A percentile compares a stretch with the other conserved stretches of the same genome.
phyloP scores from a whole-genome alignment of 805 yeast genomes.

The Starmerella ratchasimensis region DNA sequence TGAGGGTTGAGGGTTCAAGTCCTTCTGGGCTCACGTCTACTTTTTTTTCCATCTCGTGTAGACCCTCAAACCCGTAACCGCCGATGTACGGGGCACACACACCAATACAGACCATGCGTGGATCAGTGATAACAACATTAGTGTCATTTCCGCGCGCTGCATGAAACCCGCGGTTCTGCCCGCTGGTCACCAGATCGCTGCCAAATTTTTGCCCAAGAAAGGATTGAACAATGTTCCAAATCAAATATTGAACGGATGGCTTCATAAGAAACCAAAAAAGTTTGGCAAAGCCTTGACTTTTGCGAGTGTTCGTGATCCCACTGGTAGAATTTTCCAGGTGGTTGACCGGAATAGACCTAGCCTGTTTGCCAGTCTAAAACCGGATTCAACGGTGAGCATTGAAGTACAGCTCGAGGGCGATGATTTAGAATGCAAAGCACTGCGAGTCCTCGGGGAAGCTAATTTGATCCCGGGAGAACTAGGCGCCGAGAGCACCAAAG shows the following conservation, averaged over 20 bases:
- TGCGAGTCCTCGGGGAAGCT: conserved; percentile 50
- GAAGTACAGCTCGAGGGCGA: conserved; percentile 29
- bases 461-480: conserved; percentile 55
- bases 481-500: conserved; percentile 32
- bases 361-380: conserved; percentile 36
- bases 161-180: too few relatives aligned
- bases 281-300: conserved; percentile 53
- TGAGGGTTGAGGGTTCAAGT: conserved; percentile 19
- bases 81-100: too few relatives aligned
- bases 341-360: conserved; percentile 30
- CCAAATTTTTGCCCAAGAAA: too few relatives aligned
- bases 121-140: too few relatives aligned
- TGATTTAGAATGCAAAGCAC: conserved; percentile 44
- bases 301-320: conserved; percentile 58
- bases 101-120: too few relatives aligned
- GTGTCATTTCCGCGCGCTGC: too few relatives aligned
- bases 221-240: too few relatives aligned
- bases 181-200: too few relatives aligned
- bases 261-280: conserved; percentile 58
- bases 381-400: conserved; percentile 64
- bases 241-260: conserved; percentile 54
- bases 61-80: too few relatives aligned
- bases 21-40: conserved; percentile 14
- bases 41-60: background rate
- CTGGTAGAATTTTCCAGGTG: conserved; percentile 56